Percentiles rank a stretch among this genome's conserved stretches.
Conservation (phyloP, 495 filamentous ascomycete genomes). For the Stereocaulon alpinum region DNA sequence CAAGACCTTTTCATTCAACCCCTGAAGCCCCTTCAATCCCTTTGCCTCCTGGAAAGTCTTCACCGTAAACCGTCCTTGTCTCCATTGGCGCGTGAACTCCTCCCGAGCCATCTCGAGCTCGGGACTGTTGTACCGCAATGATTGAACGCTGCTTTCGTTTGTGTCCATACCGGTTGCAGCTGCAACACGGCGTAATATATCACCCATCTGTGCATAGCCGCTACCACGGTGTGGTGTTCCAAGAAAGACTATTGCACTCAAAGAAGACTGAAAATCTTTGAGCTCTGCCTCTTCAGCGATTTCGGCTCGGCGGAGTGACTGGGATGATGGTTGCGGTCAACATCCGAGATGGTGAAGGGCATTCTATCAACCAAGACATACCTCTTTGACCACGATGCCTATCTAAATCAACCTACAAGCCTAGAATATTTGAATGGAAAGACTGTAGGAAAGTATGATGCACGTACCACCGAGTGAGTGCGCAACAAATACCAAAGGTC, state of each 20-base stretch:
- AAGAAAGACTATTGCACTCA: background rate
- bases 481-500: background rate
- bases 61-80: background rate
- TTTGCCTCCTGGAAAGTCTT: conserved; percentile 4
- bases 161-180: conserved; percentile 2
- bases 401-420: background rate
- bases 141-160: background rate
- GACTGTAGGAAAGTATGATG: background rate
- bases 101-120: background rate
- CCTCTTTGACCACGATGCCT: background rate
- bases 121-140: background rate
- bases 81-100: background rate
- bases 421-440: background rate
- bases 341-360: background rate
- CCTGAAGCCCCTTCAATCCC: background rate
- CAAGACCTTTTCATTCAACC: background rate
- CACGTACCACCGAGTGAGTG: conserved; percentile 6
- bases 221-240: conserved; percentile 7
- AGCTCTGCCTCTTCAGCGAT: background rate
- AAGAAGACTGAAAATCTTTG: background rate
- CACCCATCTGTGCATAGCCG: background rate
- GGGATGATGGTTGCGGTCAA: background rate
- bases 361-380: background rate
- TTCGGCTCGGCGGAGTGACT: background rate
- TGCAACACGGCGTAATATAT: background rate